Evolutionary conservation across 2,329 filamentous ascomycete species (phyloP), one percentile per base, ranked within the genome.

Genomic region (Chaetomiaceae sp.): DNA sequence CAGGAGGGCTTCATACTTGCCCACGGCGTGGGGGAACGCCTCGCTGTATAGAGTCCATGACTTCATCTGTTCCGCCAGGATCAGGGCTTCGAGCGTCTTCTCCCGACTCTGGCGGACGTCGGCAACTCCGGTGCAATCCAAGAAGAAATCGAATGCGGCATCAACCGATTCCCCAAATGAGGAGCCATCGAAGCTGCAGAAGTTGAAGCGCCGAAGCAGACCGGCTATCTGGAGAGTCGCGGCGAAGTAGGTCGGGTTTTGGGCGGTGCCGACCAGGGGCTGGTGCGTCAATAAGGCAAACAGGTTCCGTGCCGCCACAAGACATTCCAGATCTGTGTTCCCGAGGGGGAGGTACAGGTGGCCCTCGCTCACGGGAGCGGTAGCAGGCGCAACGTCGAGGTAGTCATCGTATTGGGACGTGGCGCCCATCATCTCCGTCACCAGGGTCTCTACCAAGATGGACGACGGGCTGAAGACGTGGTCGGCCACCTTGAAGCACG

Each of bases 1-100:
- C 48, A 83, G 77, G 53, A 90, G 81, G 27, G 89, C 77, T 17
- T 87, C 79, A 53, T 92, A 89, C 68, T 93, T 95, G 44, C 92
- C 93, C 9, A 88, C 89, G 0, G 85, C 89, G 66, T 97, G 93
- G 5, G 90, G 83, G 63, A 96, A 97, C 0, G 89, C 89, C 67
- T 96, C 90, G 52, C 88, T 89, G 69, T 95, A 97, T 2, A 99
- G 77, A 7, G 84, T 78, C 61, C 85, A 81, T 42, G 81, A 95
- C 51, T 85, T 84, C 83, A 97, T 87, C 33, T 81, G 81, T 70
- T 99, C 92, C 50, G 88, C 91, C 10, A 99, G 74, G n/a, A 97
- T 78, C 41, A 97, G 77, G 0, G 85, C 87, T 68, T 97, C 89
- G 20, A 97, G 76, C 0, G 88, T 96, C 75, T 93, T 95, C 64